Percentiles rank a stretch among this genome's conserved stretches.
Evolutionary conservation across 139 green algal genomes (phyloP).

Genomic region (Microglena sp.): DNA sequence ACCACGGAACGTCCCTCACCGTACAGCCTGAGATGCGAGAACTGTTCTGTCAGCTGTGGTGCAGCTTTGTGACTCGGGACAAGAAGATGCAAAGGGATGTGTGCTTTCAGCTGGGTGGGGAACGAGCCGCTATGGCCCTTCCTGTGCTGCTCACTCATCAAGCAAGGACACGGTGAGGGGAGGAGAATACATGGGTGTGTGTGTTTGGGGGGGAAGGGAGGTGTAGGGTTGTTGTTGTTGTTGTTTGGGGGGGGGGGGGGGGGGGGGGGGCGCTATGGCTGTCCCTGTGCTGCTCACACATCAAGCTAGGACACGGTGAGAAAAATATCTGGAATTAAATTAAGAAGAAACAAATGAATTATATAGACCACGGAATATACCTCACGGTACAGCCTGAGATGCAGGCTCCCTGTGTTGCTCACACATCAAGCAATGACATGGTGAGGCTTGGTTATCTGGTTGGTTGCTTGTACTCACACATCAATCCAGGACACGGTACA

Average conservation of each 20-base stretch:
- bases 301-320: too few relatives aligned
- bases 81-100: conserved; percentile 16
- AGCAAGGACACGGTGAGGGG: too few relatives aligned
- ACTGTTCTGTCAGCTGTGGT: conserved; percentile 67
- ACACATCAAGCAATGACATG: conserved; percentile 41
- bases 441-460: too few relatives aligned
- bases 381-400: conserved; percentile 41
- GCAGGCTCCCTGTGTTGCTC: conserved; percentile 62
- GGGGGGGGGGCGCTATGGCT: conserved; percentile 34
- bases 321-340: too few relatives aligned
- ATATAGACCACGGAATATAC: conserved; percentile 84
- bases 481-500: too few relatives aligned
- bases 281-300: conserved; percentile 60
- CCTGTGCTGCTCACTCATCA: conserved; percentile 54
- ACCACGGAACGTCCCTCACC: conserved; percentile 73
- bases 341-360: too few relatives aligned
- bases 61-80: conserved; percentile 29
- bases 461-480: too few relatives aligned
- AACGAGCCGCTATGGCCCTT: conserved; percentile 42
- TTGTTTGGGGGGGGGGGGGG: too few relatives aligned
- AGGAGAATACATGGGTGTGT: too few relatives aligned
- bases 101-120: conserved; percentile 30
- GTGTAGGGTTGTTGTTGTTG: too few relatives aligned
- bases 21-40: conserved; percentile 39
- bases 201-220: too few relatives aligned